Evolutionary conservation across 2,329 filamentous ascomycete genomes (phyloP), one percentile per base, ranked within the genome.

Genomic region (Colletotrichum tofieldiae): DNA sequence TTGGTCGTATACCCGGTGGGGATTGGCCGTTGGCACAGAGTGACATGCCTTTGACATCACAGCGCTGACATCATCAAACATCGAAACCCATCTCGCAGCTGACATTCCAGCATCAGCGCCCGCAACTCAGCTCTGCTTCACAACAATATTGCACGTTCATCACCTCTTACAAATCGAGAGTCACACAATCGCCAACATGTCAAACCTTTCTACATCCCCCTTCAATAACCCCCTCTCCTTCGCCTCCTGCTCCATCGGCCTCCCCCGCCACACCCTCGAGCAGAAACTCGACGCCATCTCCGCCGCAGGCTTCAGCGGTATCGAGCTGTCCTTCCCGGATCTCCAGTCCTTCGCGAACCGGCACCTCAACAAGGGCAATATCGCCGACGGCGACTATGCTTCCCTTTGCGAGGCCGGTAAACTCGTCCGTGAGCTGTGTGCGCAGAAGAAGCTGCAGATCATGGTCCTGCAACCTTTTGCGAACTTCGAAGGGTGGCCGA

Each of bases 301-400:
- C n/a, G 82, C 84, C 1, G 90, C 89, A 1, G 91, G 91, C 2
- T 94, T 94, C 79, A 82, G 86, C 14, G 92, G 87, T 18, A 91
- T 95, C 71, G 93, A 95, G 80, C 88, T 95, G 9, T 91, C 91
- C 0, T 93, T 95, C 82, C 91, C 92, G 0, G 93, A 95, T 75
- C 88, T 96, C 2, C 80, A 92, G 14, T 82, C 87, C 7, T 93
- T 93, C 75, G 92, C 90, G 5, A 83, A 83, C 5, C 73, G 77
- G 9, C 80, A 86, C 3, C 79, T 89, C 5, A 83, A 88, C 14
- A 69, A 43, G 9, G 85, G 85, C 41, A 80, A 88, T 5, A 83
- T 93, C 12, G 81, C 82, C 1, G 83, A 88, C 0, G 84, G 90
- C 54, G 88, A 93, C 77, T 94, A 91, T 75, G 82, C 87, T 23